A percentile compares a stretch with the other conserved stretches of the same genome.
These are phyloP conservation scores for Pestalotiopsis sp. DNA, from an alignment of 2,329 filamentous ascomycete species.

Conservation along the genomic window DNA sequence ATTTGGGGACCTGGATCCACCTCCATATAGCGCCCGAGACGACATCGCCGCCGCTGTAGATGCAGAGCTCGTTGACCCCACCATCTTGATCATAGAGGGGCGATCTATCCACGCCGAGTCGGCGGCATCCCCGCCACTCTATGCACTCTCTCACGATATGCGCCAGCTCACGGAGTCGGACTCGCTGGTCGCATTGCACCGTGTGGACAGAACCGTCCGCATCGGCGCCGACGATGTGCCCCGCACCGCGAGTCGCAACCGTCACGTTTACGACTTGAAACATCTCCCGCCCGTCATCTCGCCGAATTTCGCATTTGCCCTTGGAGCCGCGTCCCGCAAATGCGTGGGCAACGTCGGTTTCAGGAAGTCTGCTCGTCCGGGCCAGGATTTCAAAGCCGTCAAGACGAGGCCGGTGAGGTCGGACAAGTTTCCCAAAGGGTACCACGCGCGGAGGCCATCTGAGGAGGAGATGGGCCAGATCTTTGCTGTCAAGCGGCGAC, in stretches of 20 bases:
- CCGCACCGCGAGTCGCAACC: conserved; percentile 19
- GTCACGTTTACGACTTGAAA: conserved; percentile 26
- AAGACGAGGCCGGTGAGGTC: conserved; percentile 18
- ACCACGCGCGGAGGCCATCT: conserved; percentile 20
- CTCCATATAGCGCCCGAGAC: background rate
- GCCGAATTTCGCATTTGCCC: conserved; percentile 23
- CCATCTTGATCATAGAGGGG: conserved; percentile 26
- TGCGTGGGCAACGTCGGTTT: conserved; percentile 22
- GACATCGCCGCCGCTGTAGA: background rate
- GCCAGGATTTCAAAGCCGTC: conserved; percentile 21
- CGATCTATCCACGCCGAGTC: conserved; percentile 28
- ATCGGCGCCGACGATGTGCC: conserved; percentile 18
- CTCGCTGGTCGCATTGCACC: conserved; percentile 24
- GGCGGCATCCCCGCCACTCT: conserved; percentile 22
- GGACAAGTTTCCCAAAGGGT: conserved; percentile 25
- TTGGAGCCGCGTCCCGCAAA: conserved; percentile 21
- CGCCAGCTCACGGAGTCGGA: conserved; percentile 20
- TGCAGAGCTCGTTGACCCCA: conserved; percentile 24
- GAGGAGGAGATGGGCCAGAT: conserved; percentile 20
- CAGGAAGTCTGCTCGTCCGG: conserved; percentile 18
- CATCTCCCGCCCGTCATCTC: conserved; percentile 25
- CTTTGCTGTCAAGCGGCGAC: conserved; percentile 23
- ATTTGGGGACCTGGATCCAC: background rate
- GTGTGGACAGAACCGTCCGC: conserved; percentile 22
- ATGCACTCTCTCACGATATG: conserved; percentile 29